These are phyloP conservation scores for Neurospora sp. DNA, from an alignment of 495 filamentous ascomycete species.

Conservation along the genomic window DNA sequence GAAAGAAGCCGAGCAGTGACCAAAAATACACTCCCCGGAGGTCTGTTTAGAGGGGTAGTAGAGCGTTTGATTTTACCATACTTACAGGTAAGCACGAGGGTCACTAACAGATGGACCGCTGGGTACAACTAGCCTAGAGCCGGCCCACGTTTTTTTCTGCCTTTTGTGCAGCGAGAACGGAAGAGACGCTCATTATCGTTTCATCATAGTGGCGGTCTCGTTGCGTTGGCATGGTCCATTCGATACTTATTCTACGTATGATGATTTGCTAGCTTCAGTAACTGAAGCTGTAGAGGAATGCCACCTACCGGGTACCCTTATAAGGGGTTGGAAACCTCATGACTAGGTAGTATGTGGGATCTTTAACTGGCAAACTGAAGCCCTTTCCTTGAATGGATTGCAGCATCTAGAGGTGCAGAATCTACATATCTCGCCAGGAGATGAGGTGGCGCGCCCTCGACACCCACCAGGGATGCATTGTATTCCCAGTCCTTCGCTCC, in stretches of 20 bases:
- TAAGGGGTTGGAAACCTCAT: background rate
- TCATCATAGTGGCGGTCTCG: background rate
- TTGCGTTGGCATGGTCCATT: background rate
- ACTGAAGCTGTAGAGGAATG: too few species aligned
- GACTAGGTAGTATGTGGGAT: background rate
- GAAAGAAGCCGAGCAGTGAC: too few species aligned
- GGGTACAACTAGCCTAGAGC: too few species aligned
- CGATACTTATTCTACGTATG: too few species aligned
- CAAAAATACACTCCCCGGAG: too few species aligned
- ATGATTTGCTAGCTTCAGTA: too few species aligned
- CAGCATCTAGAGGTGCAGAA: background rate
- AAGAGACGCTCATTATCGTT: background rate
- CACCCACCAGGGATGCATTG: background rate
- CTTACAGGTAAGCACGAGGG: too few species aligned
- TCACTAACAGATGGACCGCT: too few species aligned
- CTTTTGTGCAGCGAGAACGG: background rate
- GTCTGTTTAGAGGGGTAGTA: too few species aligned
- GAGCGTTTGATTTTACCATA: too few species aligned
- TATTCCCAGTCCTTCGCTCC: background rate
- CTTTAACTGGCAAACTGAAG: background rate
- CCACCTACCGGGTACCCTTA: too few species aligned
- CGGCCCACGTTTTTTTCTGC: background rate
- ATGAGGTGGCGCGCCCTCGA: background rate
- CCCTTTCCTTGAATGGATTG: background rate
- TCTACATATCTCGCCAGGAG: background rate